These are phyloP conservation scores for Cyberlindnera nakhonratchasimensis DNA, from an alignment of 805 yeast species.

Conservation along the genomic window DNA sequence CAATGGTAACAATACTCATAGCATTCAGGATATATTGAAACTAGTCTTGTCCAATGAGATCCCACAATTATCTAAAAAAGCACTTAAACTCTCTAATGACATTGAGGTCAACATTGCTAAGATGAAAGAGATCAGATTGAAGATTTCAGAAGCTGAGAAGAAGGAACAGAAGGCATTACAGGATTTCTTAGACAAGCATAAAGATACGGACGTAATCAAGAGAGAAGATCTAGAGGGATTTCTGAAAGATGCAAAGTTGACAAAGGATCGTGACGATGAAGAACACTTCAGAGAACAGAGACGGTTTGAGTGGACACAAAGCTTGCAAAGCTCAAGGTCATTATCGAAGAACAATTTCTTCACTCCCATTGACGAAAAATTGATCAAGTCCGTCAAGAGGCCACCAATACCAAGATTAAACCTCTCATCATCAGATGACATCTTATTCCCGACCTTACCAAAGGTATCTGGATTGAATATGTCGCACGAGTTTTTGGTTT, in stretches of 20 bases:
- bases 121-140: conserved; percentile 9
- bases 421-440: conserved; percentile 15
- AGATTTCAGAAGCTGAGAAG: conserved; percentile 6
- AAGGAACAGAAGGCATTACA: conserved; percentile 1
- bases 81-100: conserved; percentile 3
- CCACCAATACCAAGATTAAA: conserved; percentile 16
- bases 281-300: conserved; percentile 43
- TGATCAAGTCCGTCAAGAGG: conserved; percentile 14
- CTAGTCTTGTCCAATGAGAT: conserved; percentile 13
- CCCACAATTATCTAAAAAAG: conserved; percentile 3
- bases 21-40: conserved; percentile 8
- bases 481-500: conserved; percentile 26
- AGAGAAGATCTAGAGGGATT: conserved; percentile 37
- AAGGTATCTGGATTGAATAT: conserved; percentile 3
- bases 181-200: background rate
- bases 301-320: conserved; percentile 44
- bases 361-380: conserved; percentile 30
- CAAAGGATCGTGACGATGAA: conserved; percentile 39
- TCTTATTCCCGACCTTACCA: conserved; percentile 25
- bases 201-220: conserved; percentile 6
- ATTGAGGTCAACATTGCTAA: conserved; percentile 5
- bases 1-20: conserved; percentile 1
- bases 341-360: conserved; percentile 40
- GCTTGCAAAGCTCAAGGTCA: conserved; percentile 33
- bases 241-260: conserved; percentile 41